These are phyloP conservation scores for Babesia gibsoni DNA, from an alignment of 169 alveolate genomes.

Conservation along the genomic window DNA sequence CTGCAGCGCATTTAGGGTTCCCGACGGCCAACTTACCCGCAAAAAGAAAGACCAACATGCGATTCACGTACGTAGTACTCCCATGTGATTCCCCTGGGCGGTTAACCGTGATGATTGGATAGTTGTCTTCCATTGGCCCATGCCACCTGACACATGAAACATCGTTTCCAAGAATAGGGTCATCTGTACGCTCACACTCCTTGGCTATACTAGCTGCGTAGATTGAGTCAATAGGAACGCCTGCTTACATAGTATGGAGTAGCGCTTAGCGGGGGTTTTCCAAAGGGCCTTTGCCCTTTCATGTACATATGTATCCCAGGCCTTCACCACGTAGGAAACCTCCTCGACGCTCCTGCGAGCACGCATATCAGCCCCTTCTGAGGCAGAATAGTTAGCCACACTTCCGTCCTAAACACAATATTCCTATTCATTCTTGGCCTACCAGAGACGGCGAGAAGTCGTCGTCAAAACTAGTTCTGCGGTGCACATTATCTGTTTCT, in stretches of 20 bases:
- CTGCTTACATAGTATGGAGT: conserved; percentile 76
- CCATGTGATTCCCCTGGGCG: conserved; percentile 81
- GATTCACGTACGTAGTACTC: conserved; percentile 82
- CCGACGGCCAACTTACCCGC: conserved; percentile 70
- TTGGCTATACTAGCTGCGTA: conserved; percentile 78
- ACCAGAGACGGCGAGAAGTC: conserved; percentile 32
- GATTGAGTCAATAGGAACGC: neutral
- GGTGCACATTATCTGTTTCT: conserved; percentile 1
- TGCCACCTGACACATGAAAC: conserved; percentile 86
- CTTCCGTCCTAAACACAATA: conserved; percentile 1
- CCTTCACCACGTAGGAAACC: conserved; percentile 76
- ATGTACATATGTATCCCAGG: conserved; percentile 90
- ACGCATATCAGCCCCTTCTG: conserved; percentile 56
- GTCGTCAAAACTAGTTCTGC: conserved; percentile 24
- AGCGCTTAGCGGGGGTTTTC: conserved; percentile 81
- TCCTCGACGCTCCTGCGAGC: conserved; percentile 86
- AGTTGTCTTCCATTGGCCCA: conserved; percentile 81
- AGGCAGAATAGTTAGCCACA: conserved; percentile 15
- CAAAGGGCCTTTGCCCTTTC: conserved; percentile 88
- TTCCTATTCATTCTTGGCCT: neutral
- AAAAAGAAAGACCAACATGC: conserved; percentile 85
- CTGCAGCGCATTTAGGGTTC: conserved; percentile 35
- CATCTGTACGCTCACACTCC: conserved; percentile 80
- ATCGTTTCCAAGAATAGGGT: conserved; percentile 87
- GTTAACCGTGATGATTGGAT: conserved; percentile 82